Base-by-base conservation (phyloP, 257 asterid species). In the Asclepias syriaca region DNA sequence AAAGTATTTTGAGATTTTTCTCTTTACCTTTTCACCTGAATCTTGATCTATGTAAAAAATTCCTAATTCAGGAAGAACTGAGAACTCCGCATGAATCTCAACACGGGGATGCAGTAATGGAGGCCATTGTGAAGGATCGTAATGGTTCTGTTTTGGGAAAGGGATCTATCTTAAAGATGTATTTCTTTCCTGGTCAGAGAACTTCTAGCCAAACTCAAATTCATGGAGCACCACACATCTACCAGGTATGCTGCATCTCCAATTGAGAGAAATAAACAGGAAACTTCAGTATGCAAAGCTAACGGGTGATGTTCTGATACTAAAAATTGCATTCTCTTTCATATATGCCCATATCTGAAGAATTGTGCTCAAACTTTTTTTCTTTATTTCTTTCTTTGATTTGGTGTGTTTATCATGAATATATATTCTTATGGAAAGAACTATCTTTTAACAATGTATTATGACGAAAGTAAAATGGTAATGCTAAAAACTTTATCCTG, bases 71-170 rank as follows among this genome's bases (percentile, higher is more conserved):
- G 98, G 98, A 93, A 85, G 96, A 91, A 78, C 76, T 93, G 81
- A 87, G 98, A 87, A 92, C 95, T 77, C 96, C 97, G 34, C 90
- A 89, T 74, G 98, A 93, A 80, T 91, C 96, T 84, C 97, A 93
- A 79, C 98, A 93, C 75, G 98, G 98, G 64, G 98, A 93, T 84
- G 98, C 98, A 71, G 98, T 93, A 71, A 93, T 93, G 98, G 98
- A 93, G 83, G 96, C 98, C 75, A 88, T 91, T 82, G 96, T 93
- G 77, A 88, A 89, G 80, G 95, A 89, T 79, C 98, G 98, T 58
- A 89, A 81, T 85, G 97, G 98, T 78, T 93, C 98, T 53, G 98
- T 93, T 81, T 84, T 93, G 83, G 98, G 96, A 46, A 89, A 89
- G 80, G 98, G 98, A 71, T 89, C 96, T 78, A 93, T 93, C 85